Base-by-base conservation (phyloP, 2,329 filamentous ascomycete species). In the Colletotrichum sp. region DNA sequence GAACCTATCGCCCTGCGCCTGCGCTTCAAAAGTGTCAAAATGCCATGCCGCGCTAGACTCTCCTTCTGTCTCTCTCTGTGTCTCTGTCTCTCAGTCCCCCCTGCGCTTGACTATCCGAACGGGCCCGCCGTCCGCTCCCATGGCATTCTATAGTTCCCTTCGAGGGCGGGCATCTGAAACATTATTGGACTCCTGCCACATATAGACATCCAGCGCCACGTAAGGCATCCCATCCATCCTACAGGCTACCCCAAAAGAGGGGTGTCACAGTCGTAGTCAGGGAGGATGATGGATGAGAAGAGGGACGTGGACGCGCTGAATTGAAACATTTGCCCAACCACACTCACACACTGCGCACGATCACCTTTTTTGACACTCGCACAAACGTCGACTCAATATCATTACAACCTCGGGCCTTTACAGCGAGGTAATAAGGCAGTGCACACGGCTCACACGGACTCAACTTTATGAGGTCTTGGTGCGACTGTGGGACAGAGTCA, bases 241-340 rank as follows among this genome's bases (percentile, higher is more conserved):
- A 48, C 39, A 48, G 39, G 39, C 39, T 48, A n/a, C 39, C 39
- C 39, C 39, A 4, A 66, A 28, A 66, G 32, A 57, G 55, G 10
- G 52, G 43, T 18, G 39, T 43, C 39, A 18, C 36, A 39, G 36
- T 43, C 18, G 39, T 7, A 63, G 21, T 30, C 12, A 63, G 34
- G 43, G 18, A 43, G 39, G 12, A 67, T 13, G 24, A 55, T n/a
- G 39, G 39, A 48, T 48, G 39, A 4, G 39, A 48, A 48, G 39
- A 48, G 39, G 39, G 39, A 48, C 18, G 39, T 43, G 24, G 34
- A 13, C 26, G 30, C 61, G 69, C 73, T 72, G 73, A 28, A 64
- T 73, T 73, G 73, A 75, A 75, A 73, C 73, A 68, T 75, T 39
- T 67, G 63, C 73, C 70, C 73, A 67, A 67, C 73, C 73, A 32